Evolutionary conservation across 2,329 filamentous ascomycete genomes (phyloP).

Genomic region (Sarocladiaceae sp.): DNA sequence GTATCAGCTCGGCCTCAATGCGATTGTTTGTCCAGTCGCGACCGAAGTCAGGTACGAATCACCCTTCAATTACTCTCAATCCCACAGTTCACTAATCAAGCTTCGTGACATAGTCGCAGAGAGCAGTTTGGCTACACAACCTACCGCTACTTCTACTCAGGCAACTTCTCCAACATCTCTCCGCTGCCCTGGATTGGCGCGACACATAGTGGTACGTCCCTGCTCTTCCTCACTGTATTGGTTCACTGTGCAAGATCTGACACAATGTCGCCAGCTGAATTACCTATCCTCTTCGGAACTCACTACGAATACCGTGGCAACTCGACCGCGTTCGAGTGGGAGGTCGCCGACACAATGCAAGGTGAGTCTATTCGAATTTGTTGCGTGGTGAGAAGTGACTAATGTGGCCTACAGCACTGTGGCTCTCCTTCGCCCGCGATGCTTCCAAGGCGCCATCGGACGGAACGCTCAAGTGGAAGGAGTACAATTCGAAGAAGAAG

Average conservation of each 20-base stretch:
- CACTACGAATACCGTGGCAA: conserved; percentile 23
- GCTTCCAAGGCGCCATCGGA: conserved; percentile 15
- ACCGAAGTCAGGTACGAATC: not conserved
- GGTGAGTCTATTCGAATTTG: conserved; percentile 14
- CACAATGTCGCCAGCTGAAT: conserved; percentile 17
- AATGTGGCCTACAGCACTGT: conserved; percentile 16
- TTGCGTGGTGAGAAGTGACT: not conserved
- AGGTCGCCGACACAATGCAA: conserved; percentile 22
- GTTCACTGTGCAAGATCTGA: not conserved
- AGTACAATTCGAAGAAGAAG: conserved; percentile 16
- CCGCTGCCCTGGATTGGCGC: conserved; percentile 34
- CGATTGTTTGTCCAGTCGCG: not conserved
- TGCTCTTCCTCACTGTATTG: not conserved
- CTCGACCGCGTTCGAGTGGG: conserved; percentile 25
- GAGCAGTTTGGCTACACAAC: conserved; percentile 16
- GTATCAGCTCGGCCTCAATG: not conserved
- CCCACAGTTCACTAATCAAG: not conserved
- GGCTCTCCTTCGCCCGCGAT: conserved; percentile 21
- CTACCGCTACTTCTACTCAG: conserved; percentile 36
- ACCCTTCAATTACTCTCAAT: not conserved
- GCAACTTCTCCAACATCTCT: conserved; percentile 34
- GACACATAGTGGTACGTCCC: conserved; percentile 21
- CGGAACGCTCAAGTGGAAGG: conserved; percentile 18
- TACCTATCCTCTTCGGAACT: conserved; percentile 26
- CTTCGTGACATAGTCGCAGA: not conserved